A percentile compares a stretch with the other conserved stretches of the same genome.
Conservation (phyloP, 1,284 basidiomycete species). For the Naganishia sp. region DNA sequence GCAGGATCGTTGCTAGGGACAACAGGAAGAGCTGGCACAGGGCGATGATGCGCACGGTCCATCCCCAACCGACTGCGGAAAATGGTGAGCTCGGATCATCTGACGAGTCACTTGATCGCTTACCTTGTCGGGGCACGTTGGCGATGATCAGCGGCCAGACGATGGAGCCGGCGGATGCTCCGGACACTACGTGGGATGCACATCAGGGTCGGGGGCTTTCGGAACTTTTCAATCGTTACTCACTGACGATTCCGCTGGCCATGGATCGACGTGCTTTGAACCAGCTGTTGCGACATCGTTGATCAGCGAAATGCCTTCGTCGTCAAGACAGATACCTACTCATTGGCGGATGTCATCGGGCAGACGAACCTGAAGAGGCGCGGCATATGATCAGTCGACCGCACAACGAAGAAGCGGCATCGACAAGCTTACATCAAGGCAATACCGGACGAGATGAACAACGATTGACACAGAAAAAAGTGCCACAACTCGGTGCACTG, state of each 20-base stretch:
- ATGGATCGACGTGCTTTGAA: slow-evolving; percentile 45
- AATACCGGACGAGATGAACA: slow-evolving; percentile 43
- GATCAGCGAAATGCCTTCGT: background rate
- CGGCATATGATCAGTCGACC: slow-evolving; percentile 3
- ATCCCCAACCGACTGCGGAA: slow-evolving; percentile 44
- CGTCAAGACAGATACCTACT: slow-evolving; percentile 26
- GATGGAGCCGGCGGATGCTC: slow-evolving; percentile 44
- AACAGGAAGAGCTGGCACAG: slow-evolving; percentile 40
- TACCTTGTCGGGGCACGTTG: slow-evolving; percentile 43
- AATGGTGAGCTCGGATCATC: slow-evolving; percentile 4
- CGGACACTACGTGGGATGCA: slow-evolving; percentile 34
- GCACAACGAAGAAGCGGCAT: background rate
- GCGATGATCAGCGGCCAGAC: slow-evolving; percentile 47
- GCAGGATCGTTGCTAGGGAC: slow-evolving; percentile 37
- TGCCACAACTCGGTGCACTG: slow-evolving; percentile 44
- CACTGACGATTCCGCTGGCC: slow-evolving; percentile 43
- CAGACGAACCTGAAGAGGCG: slow-evolving; percentile 41
- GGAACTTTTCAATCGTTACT: slow-evolving; percentile 24
- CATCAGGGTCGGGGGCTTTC: background rate
- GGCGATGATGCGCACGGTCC: slow-evolving; percentile 47
- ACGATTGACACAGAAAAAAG: slow-evolving; percentile 43
- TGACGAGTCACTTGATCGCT: slow-evolving; percentile 2
- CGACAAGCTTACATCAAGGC: slow-evolving; percentile 40
- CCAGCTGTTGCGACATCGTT: slow-evolving; percentile 36
- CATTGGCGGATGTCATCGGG: slow-evolving; percentile 44